Conservation (phyloP, 1,284 basidiomycete genomes). For the Chondrostereum purpureum region DNA sequence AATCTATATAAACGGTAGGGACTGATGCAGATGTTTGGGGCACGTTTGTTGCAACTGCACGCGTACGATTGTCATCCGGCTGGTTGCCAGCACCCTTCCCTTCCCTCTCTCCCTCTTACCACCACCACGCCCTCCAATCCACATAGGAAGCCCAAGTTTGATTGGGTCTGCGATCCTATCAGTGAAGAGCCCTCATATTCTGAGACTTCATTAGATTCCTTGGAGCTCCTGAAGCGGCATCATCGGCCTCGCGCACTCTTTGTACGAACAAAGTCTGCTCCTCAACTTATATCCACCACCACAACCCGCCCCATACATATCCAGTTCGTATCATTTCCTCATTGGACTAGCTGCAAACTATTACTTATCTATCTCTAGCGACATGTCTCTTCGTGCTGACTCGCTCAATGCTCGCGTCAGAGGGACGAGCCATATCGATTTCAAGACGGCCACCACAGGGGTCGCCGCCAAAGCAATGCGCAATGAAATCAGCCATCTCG, state of each 20-base stretch:
- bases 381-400: conserved; percentile 51
- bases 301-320: conserved; percentile 60
- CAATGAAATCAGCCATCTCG: conserved; percentile 95
- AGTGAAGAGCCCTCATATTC: conserved; percentile 36
- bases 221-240: conserved; percentile 59
- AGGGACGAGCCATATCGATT: conserved; percentile 74
- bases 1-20: too few species aligned
- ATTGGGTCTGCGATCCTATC: conserved; percentile 46
- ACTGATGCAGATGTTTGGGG: too few species aligned
- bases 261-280: conserved; percentile 41
- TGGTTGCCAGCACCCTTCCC: neutral
- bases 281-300: conserved; percentile 57
- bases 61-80: too few species aligned
- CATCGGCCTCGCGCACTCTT: conserved; percentile 44
- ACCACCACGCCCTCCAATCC: conserved; percentile 14
- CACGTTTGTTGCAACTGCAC: too few species aligned
- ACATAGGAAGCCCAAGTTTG: conserved; percentile 9
- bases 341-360: conserved; percentile 7
- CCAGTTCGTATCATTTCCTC: conserved; percentile 22
- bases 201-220: too few species aligned
- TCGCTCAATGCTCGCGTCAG: conserved; percentile 60
- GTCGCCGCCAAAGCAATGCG: conserved; percentile 98
- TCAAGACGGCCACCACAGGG: conserved; percentile 97
- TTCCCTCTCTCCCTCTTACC: conserved; percentile 2
- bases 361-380: conserved; percentile 25